Evolutionary conservation across 192 early-diverging fungal genomes (phyloP).

Genomic region (Thoreauomyces humboldtii): DNA sequence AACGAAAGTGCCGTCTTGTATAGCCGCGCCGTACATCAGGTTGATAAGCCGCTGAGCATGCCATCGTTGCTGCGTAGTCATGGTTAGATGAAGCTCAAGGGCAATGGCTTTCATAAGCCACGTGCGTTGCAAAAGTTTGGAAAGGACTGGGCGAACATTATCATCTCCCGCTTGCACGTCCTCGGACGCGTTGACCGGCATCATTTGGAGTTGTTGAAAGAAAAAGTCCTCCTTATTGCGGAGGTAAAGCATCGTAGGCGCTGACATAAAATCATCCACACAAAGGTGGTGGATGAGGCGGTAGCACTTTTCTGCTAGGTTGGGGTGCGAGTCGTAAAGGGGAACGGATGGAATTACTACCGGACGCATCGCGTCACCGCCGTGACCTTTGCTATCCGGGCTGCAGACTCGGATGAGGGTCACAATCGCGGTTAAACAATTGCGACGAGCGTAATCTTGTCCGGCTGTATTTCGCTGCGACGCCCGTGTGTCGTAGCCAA

Average conservation of each 20-base stretch:
- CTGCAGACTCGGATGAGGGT: constrained; percentile 34
- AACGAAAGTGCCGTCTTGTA: too few relatives aligned
- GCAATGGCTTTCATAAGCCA: constrained; percentile 88
- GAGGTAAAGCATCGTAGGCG: constrained; percentile 73
- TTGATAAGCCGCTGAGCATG: constrained; percentile 48
- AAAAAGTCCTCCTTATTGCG: constrained; percentile 78
- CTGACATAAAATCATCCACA: constrained; percentile 62
- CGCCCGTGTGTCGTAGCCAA: constrained; percentile 68
- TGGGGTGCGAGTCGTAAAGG: constrained; percentile 67
- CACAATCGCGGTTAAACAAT: constrained; percentile 40
- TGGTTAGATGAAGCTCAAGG: constrained; percentile 78
- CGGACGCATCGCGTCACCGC: neutral
- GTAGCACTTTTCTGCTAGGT: constrained; percentile 83
- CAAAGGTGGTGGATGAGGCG: constrained; percentile 83
- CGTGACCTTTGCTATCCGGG: neutral
- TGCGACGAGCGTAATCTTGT: neutral
- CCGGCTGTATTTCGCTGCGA: constrained; percentile 31
- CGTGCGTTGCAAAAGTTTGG: constrained; percentile 73
- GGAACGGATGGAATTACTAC: constrained; percentile 21
- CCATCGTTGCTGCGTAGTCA: constrained; percentile 35
- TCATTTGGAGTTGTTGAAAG: constrained; percentile 57
- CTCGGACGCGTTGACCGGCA: constrained; percentile 30
- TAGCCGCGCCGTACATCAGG: constrained; percentile 35
- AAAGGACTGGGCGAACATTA: constrained; percentile 9
- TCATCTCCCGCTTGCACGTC: constrained; percentile 9